Evolutionary conservation across 176 grass and related monocot species (phyloP), one percentile per base, ranked within the genome.

Genomic region (Bothriochloa decipiens): DNA sequence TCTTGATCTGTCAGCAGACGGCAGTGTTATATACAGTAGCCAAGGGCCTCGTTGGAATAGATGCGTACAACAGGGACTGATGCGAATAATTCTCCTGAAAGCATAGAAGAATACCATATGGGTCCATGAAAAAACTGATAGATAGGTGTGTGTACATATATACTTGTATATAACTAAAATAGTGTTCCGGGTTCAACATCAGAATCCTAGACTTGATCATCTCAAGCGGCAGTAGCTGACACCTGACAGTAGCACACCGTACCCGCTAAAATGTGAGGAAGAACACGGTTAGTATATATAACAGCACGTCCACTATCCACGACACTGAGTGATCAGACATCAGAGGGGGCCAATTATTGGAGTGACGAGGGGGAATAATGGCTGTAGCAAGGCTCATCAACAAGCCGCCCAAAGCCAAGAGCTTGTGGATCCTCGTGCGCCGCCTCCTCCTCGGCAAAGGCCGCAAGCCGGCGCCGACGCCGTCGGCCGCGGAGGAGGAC

Each of bases 391-490:
- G 70, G 70, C 50, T 71, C 17, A 15, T 55, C 76, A 80, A 70
- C 50, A 80, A 81, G 70, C 70, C 39, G 29, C 81, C 85, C 8
- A 76, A 37, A 63, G 63, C 35, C 4, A 87, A 16, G 85, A 84
- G 81, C 81, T 33, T 91, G 42, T 84, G 84, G 85, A 16, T 62
- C 32, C 85, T 91, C 7, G 81, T 87, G 69, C 80, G 89, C 63
- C 85, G 85, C 50, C 81, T 87, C 57, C 20, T 90, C 70, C 49
- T 77, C 81, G 33, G 76, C 76, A 84, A 27, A 33, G 14, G 6
- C 9, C 64, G 8, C 61, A 42, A 39, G 41, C 45, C 57, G 3
- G 13, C 50, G 7, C 12, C 72, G 29, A 41, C 42, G 29, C 29
- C 53, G n/a, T 0, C 26, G 0, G 49, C 26, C 0, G 67, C 2